A percentile compares a stretch with the other conserved stretches of the same genome.
These are phyloP conservation scores for Vararia minispora DNA, from an alignment of 768 basidiomycete genomes.

Conservation along the genomic window DNA sequence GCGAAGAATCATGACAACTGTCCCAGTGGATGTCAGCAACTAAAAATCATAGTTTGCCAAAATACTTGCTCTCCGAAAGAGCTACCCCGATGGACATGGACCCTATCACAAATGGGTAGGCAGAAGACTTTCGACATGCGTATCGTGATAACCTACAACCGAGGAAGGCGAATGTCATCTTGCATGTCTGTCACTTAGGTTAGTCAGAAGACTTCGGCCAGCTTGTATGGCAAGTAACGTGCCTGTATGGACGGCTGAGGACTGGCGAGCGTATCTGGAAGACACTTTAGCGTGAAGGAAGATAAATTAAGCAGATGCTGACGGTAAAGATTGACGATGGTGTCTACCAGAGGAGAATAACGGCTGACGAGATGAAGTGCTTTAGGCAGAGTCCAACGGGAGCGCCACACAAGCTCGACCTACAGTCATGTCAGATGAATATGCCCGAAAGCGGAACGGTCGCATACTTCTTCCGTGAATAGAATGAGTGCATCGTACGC, in stretches of 20 bases:
- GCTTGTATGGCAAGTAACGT: background rate
- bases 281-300: background rate
- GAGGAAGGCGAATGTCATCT: background rate
- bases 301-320: background rate
- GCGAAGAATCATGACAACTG: slow-evolving; percentile 1
- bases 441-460: too few species aligned
- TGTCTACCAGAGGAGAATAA: background rate
- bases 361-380: background rate
- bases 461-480: too few species aligned
- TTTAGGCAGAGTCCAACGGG: background rate
- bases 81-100: background rate
- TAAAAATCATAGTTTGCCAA: background rate
- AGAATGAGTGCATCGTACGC: too few species aligned
- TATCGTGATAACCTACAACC: background rate
- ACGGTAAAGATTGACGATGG: background rate
- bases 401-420: background rate
- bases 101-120: background rate
- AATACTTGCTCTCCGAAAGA: background rate
- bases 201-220: background rate
- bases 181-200: background rate
- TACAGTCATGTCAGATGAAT: too few species aligned
- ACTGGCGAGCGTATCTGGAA: background rate
- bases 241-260: background rate
- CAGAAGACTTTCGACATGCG: background rate
- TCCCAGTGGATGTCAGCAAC: background rate